Evolutionary conservation across 805 yeast genomes (phyloP).

Genomic region (Barnettozyma sp.): DNA sequence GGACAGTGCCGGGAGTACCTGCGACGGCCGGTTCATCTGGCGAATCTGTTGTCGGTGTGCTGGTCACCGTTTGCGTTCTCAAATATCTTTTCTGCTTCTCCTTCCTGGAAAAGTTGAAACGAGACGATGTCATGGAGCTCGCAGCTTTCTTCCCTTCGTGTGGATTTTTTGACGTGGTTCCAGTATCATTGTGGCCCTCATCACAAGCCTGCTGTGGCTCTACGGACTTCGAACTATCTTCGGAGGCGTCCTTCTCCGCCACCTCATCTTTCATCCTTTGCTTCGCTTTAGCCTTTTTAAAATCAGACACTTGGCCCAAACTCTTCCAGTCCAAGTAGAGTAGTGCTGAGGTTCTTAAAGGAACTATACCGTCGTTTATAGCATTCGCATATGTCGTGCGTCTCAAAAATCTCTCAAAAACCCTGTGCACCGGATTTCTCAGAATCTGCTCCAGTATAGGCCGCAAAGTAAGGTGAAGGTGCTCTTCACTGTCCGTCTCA

Average conservation of each 20-base stretch:
- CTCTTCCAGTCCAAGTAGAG: slow-evolving; percentile 84
- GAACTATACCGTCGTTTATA: slow-evolving; percentile 92
- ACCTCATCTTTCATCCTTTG: slow-evolving; percentile 2
- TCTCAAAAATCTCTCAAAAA: slow-evolving; percentile 55
- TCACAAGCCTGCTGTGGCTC: neutral
- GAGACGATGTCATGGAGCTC: neutral
- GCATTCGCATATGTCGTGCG: slow-evolving; percentile 88
- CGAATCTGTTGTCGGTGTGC: neutral
- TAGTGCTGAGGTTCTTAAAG: slow-evolving; percentile 82
- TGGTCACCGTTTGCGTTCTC: slow-evolving; percentile 18
- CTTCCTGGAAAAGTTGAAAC: neutral
- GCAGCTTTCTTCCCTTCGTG: slow-evolving; percentile 1
- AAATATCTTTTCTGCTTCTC: slow-evolving; percentile 18
- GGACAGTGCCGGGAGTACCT: no score
- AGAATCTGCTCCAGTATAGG: slow-evolving; percentile 77
- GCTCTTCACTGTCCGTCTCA: slow-evolving; percentile 1
- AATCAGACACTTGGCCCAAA: slow-evolving; percentile 40
- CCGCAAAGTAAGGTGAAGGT: slow-evolving; percentile 26
- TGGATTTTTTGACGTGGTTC: no score
- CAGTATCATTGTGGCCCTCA: no score
- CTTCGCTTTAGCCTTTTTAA: slow-evolving; percentile 12
- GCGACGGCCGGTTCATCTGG: no score
- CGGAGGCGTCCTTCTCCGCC: slow-evolving; percentile 1
- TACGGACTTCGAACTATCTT: neutral
- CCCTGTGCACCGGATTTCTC: slow-evolving; percentile 59